phyloP scores from a whole-genome alignment of 1,284 basidiomycete genomes.

The Apiotrichum gamsii region DNA sequence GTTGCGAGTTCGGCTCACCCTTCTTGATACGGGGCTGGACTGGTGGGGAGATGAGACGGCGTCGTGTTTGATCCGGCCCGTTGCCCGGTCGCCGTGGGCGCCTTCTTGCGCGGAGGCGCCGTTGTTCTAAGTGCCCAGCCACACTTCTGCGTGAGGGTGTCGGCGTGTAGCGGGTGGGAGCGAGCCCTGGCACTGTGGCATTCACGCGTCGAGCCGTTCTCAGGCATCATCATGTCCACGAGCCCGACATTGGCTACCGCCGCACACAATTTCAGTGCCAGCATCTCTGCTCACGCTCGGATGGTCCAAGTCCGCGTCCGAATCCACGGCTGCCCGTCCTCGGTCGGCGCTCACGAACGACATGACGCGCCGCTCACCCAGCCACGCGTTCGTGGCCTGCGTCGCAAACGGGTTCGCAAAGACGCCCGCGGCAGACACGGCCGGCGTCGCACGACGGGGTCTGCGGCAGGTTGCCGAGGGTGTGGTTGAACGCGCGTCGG shows the following conservation, averaged over 20 bases:
- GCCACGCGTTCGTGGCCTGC: slow-evolving; percentile 8
- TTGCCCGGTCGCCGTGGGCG: slow-evolving; percentile 1
- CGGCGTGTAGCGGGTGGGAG: too few relatives aligned
- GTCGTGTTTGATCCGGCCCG: slow-evolving; percentile 1
- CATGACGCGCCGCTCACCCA: slow-evolving; percentile 7
- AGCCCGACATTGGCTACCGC: slow-evolving; percentile 6
- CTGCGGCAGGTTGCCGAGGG: slow-evolving; percentile 9
- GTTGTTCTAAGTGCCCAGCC: slow-evolving; percentile 4
- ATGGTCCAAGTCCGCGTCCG: slow-evolving; percentile 11
- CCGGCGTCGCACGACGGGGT: slow-evolving; percentile 5
- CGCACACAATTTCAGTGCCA: slow-evolving; percentile 1
- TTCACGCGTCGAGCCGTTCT: slow-evolving; percentile 5
- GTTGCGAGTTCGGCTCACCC: too few relatives aligned
- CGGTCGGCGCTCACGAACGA: slow-evolving; percentile 8
- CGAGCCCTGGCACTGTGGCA: too few relatives aligned
- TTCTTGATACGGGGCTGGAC: slow-evolving; percentile 4
- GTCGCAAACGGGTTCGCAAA: slow-evolving; percentile 8
- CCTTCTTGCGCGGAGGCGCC: neutral
- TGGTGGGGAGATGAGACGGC: neutral
- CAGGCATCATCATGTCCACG: slow-evolving; percentile 1
- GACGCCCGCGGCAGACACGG: too few relatives aligned
- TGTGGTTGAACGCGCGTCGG: slow-evolving; percentile 11
- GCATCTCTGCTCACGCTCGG: slow-evolving; percentile 6
- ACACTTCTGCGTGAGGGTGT: too few relatives aligned
- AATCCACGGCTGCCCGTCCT: slow-evolving; percentile 12